Base-by-base conservation (phyloP, 257 asterid genomes). In the Solanum peruvianum region DNA sequence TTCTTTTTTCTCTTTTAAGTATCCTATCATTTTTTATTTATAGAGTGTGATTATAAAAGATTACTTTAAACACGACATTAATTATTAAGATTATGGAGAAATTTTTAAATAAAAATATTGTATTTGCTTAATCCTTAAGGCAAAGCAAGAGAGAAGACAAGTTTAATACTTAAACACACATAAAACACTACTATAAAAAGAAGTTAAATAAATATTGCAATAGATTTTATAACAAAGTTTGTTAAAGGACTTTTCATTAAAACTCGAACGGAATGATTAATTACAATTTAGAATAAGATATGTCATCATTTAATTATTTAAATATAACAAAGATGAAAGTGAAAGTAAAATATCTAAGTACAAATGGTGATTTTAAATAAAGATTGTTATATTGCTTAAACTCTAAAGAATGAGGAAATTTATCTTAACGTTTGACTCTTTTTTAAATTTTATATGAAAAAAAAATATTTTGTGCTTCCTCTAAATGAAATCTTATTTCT, bases 391-490 rank as follows among this genome's bases (percentile, higher is more conserved):
- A 9, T 42, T 42, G 45, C 45, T 42, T 42, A 42, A 35, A 35
- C 37, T 5, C 5, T 35, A 35, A 41, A 41, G 1, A 41, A 8
- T 41, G 44, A 41, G 11, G 11, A 41, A 5, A 35, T 7, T 35
- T 35, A 35, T 5, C 7, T 35, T 35, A 35, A 5, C 1, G 7
- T 35, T 35, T 7, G 1, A 1, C 0, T 5, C 0, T 35, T 39
- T 41, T 41, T 0, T 0, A 41, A 2, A 41, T 1, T 2, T 7
- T 41, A 41, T 0, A 41, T 41, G 11, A 41, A 41, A 0, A 10
- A 9, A 41, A 2, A 8, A 41, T 41, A 9, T 41, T 7, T 2
- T 41, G 2, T 41, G 0, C 44, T 1, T 39, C 0, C 41, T 39
- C 41, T 7, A 5, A 35, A 35, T 35, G 37, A 35, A 4, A 35